Conservation (phyloP, 1,284 basidiomycete species). For the Cutaneotrichosporon dermatis region DNA sequence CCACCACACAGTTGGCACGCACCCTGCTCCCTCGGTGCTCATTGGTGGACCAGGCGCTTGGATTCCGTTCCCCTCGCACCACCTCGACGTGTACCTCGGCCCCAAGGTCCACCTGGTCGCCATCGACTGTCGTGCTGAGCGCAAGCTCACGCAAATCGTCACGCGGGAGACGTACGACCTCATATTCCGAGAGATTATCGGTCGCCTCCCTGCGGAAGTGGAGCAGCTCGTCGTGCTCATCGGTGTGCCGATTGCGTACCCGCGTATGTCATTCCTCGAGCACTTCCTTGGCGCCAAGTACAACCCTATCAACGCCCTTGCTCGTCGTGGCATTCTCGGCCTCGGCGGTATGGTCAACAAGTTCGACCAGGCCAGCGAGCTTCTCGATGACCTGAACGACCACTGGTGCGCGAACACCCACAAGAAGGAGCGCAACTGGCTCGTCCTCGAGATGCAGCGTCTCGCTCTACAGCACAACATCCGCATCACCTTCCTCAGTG, state of each 20-base stretch:
- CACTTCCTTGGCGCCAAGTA: conserved; percentile 66
- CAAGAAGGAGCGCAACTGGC: conserved; percentile 88
- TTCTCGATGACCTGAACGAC: conserved; percentile 89
- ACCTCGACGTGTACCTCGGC: conserved; percentile 57
- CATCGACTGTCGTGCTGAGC: conserved; percentile 84
- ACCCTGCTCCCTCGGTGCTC: conserved; percentile 66
- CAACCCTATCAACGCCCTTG: conserved; percentile 74
- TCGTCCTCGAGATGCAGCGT: conserved; percentile 72
- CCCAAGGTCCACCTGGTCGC: conserved; percentile 67
- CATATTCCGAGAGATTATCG: conserved; percentile 60
- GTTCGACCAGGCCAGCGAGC: conserved; percentile 84
- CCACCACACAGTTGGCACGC: conserved; percentile 54
- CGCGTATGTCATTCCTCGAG: conserved; percentile 81
- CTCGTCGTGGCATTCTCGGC: conserved; percentile 54
- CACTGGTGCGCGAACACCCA: conserved; percentile 81
- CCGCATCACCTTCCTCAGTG: conserved; percentile 77
- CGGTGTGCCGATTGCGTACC: conserved; percentile 68
- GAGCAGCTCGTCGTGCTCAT: conserved; percentile 78
- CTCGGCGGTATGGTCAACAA: conserved; percentile 77
- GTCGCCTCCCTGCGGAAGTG: conserved; percentile 58
- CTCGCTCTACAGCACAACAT: conserved; percentile 60
- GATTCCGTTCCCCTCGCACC: conserved; percentile 73
- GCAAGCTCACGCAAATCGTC: conserved; percentile 74
- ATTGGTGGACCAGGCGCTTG: conserved; percentile 71
- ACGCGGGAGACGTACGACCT: conserved; percentile 65